Base-by-base conservation (phyloP, 2,329 filamentous ascomycete genomes). In the Colletotrichum incanum region DNA sequence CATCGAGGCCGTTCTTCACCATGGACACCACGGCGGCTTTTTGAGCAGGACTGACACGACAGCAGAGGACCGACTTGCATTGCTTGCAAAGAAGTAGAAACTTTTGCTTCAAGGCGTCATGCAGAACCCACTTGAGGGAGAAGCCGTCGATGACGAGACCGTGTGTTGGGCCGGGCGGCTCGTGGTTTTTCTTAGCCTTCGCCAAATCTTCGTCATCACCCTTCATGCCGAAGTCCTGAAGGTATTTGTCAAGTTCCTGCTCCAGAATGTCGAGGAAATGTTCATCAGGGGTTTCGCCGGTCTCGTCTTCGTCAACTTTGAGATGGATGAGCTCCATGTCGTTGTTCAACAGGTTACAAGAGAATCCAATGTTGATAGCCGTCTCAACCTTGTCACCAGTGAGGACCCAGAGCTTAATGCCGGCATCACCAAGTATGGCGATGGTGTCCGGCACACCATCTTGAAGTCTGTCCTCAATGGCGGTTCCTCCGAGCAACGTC, bases 311-410 rank as follows among this genome's bases (percentile, higher is more conserved):
- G 1, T 93, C 90, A 39, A 96, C 88, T 79, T 97, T 97, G 76
- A 99, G 88, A 60, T 97, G 91, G 75, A 99, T 93, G 73, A 99
- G 86, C 76, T 99, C 96, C 96, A 99, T 98, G 76, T 98, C 94
- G 82, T 98, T 99, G 83, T 96, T 95, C 67, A 99, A 89, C 41
- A 99, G 88, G 77, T 99, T 99, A 86, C 97, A 99, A 14, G 97
- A 99, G 83, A 98, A 99, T 2, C 96, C 96, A 79, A 99, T 99
- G 84, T 99, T 99, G 90, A 99, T 99, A 70, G 97, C 96, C 31
- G 96, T 99, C 84, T 99, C 96, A 41, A 98, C 96, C 83, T 98
- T 99, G 87, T 99, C 96, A 74, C 97, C 96, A 20, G 96, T 99
- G 75, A 99, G 86, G 65, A 99, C 96, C 96, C 96, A 99, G 9